These are phyloP conservation scores for Monosporascus sp. DNA, from an alignment of 2,329 filamentous ascomycete species.

Conservation along the genomic window DNA sequence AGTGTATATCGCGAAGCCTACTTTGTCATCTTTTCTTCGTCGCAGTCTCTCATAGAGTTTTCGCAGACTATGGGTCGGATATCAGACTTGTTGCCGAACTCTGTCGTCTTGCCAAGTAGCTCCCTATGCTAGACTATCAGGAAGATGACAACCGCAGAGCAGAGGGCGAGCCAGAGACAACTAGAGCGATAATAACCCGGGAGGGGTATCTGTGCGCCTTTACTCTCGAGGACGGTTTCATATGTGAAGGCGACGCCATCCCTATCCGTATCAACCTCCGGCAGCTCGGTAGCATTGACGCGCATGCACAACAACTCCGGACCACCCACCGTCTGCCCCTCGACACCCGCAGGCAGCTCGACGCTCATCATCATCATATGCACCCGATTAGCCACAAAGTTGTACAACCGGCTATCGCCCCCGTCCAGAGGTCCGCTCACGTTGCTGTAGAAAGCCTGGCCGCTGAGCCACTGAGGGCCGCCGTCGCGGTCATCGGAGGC, in stretches of 20 bases:
- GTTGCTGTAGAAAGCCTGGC: background rate
- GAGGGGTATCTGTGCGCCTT: no score
- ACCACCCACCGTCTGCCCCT: background rate
- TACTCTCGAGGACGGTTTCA: no score
- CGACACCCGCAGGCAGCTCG: background rate
- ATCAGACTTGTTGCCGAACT: no score
- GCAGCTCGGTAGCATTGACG: constrained; percentile 2
- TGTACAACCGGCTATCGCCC: background rate
- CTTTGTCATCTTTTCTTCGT: no score
- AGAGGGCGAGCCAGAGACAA: no score
- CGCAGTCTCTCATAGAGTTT: no score
- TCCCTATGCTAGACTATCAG: no score
- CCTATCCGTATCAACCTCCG: constrained; percentile 2
- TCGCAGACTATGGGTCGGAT: no score
- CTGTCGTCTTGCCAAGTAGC: no score
- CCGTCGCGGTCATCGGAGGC: background rate
- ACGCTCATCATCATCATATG: background rate
- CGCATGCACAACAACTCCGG: background rate
- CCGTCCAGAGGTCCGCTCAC: background rate
- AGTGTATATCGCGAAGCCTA: no score
- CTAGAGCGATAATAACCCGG: no score
- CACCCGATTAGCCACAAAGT: background rate
- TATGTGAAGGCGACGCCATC: background rate
- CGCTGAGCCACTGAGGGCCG: background rate
- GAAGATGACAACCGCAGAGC: no score